Evolutionary conservation across 108 stramenopile species (phyloP), one percentile per base, ranked within the genome.

Genomic region (Chaetoceros tenuissimus): DNA sequence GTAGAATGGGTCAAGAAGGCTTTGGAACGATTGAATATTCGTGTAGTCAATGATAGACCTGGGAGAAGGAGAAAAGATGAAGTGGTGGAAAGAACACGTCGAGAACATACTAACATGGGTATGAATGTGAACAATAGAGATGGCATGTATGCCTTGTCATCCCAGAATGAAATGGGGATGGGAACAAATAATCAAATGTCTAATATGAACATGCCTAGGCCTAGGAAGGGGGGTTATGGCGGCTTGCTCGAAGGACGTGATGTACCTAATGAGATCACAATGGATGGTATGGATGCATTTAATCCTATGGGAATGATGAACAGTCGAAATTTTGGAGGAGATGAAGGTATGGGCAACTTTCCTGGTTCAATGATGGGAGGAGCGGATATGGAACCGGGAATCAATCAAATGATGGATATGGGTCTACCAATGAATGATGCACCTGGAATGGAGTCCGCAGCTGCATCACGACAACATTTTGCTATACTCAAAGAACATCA

Each of bases 1-100:
- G 31, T 71, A 25, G 75, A 77, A 45, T 77, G 75, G 75, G 75
- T 77, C 47, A 77, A 72, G 71, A 48, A 72, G 58, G 75, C 72
- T 26, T 51, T 77, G 23, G 75, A 77, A 48, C 49, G 75, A 25
- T 58, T 77, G 53, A 67, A 66, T 20, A 71, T 77, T 18, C 71
- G 75, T 10, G 57, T 77, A 10, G 75, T 77, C 5, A 68, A 63
- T n/a, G 75, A 71, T n/a, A 45, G 74, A 1, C 24, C 63, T 34
- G 74, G 74, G 0, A 53, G 74, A 23, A 55, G 67, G 27, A 58
- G 65, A 31, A 59, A 68, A 22, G 74, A 49, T 7, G 70, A 60
- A 40, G 13, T 40, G 13, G 8, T 10, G 13, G 34, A 40, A 13
- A 40, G 13, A 13, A 5, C 13, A 10, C 34, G 34, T 10, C 5